phyloP scores from a whole-genome alignment of 805 yeast species.

The Cyberlindnera amylophila region DNA sequence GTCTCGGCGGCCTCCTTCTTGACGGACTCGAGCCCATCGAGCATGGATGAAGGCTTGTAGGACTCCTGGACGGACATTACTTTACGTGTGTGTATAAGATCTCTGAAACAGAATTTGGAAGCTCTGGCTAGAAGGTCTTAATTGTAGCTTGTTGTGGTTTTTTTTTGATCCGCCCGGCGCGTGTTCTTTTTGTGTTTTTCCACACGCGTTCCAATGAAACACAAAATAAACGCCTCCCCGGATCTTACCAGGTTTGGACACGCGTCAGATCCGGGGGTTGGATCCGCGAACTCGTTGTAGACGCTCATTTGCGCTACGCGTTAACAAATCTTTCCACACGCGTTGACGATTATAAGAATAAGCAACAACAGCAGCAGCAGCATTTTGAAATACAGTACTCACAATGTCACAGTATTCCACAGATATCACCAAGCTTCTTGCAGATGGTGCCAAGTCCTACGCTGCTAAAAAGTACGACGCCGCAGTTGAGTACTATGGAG shows the following conservation, averaged over 20 bases:
- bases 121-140: no score
- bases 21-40: slow-evolving; percentile 8
- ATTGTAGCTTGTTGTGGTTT: neutral
- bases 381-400: no score
- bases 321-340: neutral
- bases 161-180: neutral
- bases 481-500: slow-evolving; percentile 69
- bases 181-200: slow-evolving; percentile 7
- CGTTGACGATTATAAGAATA: no score
- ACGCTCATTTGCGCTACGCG: neutral
- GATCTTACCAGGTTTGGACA: neutral
- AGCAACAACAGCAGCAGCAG: no score
- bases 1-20: slow-evolving; percentile 8
- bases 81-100: no score
- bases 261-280: slow-evolving; percentile 3
- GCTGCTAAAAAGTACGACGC: slow-evolving; percentile 61
- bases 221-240: neutral
- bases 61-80: slow-evolving; percentile 7
- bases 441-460: slow-evolving; percentile 60
- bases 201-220: slow-evolving; percentile 9
- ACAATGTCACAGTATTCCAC: slow-evolving; percentile 31
- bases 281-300: neutral
- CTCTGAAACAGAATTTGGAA: no score
- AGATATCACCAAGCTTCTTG: slow-evolving; percentile 45
- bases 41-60: slow-evolving; percentile 13